Evolutionary conservation across 139 green algal species (phyloP), one percentile per base, ranked within the genome.

Genomic region (Nannochloris sp.): DNA sequence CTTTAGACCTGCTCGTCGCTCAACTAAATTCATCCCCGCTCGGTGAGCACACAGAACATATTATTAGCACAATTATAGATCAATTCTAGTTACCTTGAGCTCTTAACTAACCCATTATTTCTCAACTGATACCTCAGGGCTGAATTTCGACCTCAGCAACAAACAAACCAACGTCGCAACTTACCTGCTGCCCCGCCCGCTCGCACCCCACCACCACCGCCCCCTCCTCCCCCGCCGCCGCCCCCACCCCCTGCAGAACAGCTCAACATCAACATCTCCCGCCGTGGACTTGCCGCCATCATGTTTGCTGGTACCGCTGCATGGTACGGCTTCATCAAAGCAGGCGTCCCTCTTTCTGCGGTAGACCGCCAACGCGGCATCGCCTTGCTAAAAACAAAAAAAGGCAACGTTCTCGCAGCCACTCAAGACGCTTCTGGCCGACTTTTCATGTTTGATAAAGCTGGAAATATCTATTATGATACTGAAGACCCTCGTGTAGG

Each of bases 381-480:
- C 3, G 39, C 35, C 2, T 38, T 80, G 32, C 32, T 82, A 19
- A 73, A 58, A 32, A 83, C 77, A 31, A 59, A 70, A 31, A 71
- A 66, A 24, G 77, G 77, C 45, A 79, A 79, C 64, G 35, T 61
- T 53, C 64, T 83, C 25, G 77, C 68, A 4, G 69, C 68, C 13
- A 62, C 42, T 0, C 7, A 51, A 60, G 77, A 84, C 27, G 19
- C 60, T 1, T 19, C 35, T 6, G 78, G 78, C 4, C 51, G 73
- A 7, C 27, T 72, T 25, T 81, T 71, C 48, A 62, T 84, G 53
- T 64, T 82, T 38, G 78, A 84, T 60, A 25, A 15, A 36, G 64
- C 63, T 2, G 78, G 78, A 63, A 80, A 80, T 63, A 60, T 84
- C 29, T 84, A 84, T 60, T 84, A 84, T 61, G 75, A 84, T 47